phyloP scores from a whole-genome alignment of 371 early-diverging fungal genomes.

The Blyttiomyces sp. region DNA sequence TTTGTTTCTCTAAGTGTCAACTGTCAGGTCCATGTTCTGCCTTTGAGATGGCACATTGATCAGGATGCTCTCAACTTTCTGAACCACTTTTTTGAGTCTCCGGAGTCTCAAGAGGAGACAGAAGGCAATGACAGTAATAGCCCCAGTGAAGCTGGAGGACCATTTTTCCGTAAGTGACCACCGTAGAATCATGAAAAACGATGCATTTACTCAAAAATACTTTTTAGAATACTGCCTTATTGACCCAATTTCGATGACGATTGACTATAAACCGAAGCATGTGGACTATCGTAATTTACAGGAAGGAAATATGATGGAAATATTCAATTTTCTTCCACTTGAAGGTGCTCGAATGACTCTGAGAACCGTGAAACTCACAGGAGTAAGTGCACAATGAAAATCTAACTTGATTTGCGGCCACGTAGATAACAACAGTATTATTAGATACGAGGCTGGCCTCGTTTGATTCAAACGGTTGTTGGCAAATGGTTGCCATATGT shows the following conservation, averaged over 20 bases:
- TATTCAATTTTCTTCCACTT: conserved; percentile 88
- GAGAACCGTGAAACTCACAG: conserved; percentile 68
- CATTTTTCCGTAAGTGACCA: conserved; percentile 71
- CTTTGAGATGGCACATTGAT: conserved; percentile 85
- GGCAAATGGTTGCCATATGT: conserved; percentile 85
- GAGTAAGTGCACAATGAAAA: no score
- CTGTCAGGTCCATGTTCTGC: conserved; percentile 58
- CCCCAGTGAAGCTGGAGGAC: conserved; percentile 15
- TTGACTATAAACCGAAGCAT: conserved; percentile 96
- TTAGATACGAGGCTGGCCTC: neutral
- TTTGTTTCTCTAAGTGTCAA: neutral
- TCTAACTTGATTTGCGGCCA: conserved; percentile 11
- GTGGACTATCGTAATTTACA: conserved; percentile 68
- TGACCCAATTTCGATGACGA: conserved; percentile 71
- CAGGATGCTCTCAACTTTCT: conserved; percentile 90
- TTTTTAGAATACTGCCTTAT: conserved; percentile 52
- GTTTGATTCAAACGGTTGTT: neutral
- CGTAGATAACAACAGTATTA: neutral
- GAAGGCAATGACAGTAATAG: no score
- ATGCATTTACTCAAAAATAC: no score
- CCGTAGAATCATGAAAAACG: neutral
- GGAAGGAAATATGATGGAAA: conserved; percentile 77
- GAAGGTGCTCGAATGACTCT: conserved; percentile 88
- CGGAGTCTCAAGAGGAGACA: neutral
- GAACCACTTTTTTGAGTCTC: conserved; percentile 67